phyloP scores from a whole-genome alignment of 2,329 filamentous ascomycete genomes.

The Trichoderma sp. region DNA sequence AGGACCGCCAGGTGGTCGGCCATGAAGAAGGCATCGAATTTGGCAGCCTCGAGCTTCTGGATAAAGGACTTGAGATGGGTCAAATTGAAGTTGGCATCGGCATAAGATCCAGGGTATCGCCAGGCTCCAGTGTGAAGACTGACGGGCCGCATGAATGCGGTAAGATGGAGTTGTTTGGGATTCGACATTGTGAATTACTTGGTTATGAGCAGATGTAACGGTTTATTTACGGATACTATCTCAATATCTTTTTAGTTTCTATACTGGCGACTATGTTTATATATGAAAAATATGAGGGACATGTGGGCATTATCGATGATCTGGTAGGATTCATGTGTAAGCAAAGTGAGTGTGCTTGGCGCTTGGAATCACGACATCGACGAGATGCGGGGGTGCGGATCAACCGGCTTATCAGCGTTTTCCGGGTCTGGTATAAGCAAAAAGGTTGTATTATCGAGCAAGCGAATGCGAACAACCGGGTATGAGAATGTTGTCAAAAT shows the following conservation, averaged over 20 bases:
- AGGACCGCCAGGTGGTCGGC: conserved; percentile 53
- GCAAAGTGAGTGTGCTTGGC: conserved; percentile 1
- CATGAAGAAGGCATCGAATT: conserved; percentile 58
- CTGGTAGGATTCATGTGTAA: background rate
- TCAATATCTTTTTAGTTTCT: background rate
- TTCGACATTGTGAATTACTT: conserved; percentile 19
- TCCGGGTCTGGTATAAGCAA: background rate
- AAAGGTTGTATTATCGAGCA: background rate
- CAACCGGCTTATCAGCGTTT: background rate
- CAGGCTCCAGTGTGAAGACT: conserved; percentile 56
- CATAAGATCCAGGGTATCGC: conserved; percentile 53
- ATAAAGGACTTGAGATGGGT: conserved; percentile 52
- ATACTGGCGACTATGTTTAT: background rate
- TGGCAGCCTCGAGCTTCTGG: conserved; percentile 51
- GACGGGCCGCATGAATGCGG: conserved; percentile 59
- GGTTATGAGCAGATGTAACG: background rate
- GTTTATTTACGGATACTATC: background rate
- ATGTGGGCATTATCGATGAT: background rate
- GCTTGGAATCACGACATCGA: conserved; percentile 18
- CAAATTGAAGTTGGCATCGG: conserved; percentile 59
- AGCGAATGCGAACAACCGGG: background rate
- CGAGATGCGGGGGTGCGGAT: conserved; percentile 15
- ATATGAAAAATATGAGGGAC: background rate
- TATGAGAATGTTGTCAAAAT: background rate
- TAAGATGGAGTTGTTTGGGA: conserved; percentile 48